A percentile compares a stretch with the other conserved stretches of the same genome.
These are phyloP conservation scores for Leccinum barrowsii DNA, from an alignment of 768 basidiomycete genomes.

Conservation along the genomic window DNA sequence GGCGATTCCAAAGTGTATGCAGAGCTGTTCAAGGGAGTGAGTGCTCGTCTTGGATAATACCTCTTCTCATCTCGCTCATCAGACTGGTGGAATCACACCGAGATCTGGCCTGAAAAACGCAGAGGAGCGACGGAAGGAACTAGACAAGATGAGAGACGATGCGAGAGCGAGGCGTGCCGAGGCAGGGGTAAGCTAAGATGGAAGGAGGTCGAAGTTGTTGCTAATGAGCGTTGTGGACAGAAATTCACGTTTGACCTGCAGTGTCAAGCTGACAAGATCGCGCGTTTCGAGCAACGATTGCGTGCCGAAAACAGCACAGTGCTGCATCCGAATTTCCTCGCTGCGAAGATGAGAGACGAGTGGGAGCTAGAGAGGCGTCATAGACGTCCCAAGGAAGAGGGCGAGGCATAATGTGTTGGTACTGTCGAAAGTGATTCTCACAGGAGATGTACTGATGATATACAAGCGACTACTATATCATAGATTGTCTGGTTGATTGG, in stretches of 20 bases:
- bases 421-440: background rate
- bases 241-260: conserved; percentile 53
- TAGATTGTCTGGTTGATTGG: conserved; percentile 14
- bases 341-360: conserved; percentile 53
- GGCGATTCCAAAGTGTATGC: conserved; percentile 61
- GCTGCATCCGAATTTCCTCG: conserved; percentile 59
- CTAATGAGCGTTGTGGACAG: conserved; percentile 31
- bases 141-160: conserved; percentile 69
- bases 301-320: conserved; percentile 48
- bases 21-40: conserved; percentile 56
- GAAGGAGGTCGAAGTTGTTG: background rate
- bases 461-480: conserved; percentile 13
- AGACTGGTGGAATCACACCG: conserved; percentile 45
- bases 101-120: conserved; percentile 48
- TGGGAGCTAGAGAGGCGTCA: conserved; percentile 42
- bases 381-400: conserved; percentile 27
- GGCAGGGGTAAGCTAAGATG: conserved; percentile 47
- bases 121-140: conserved; percentile 66
- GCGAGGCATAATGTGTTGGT: conserved; percentile 33
- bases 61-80: background rate
- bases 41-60: conserved; percentile 13
- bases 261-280: conserved; percentile 57
- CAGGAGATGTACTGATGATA: conserved; percentile 17
- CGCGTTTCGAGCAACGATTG: conserved; percentile 57
- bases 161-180: conserved; percentile 52